Evolutionary conservation across 306 rosid genomes (phyloP), one percentile per base, ranked within the genome.

Genomic region (Sicyos edulis): DNA sequence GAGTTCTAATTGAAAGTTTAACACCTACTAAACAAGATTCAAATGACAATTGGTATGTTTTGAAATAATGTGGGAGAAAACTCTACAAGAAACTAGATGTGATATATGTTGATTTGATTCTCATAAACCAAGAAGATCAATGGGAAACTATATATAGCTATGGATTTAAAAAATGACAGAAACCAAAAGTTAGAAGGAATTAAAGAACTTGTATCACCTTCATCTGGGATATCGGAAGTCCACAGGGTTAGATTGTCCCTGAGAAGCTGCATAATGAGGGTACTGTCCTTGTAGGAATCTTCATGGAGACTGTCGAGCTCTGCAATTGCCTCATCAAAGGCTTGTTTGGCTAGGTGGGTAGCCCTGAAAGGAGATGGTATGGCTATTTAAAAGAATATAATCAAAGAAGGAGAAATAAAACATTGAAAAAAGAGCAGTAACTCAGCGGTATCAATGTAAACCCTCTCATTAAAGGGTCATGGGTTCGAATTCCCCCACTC

Each of bases 181-280:
- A 61, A 1, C 22, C 57, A 6, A 49, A 56, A 17, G 29, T 37
- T 3, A 68, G 22, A 51, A 24, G 52, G 57, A 58, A 4, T 59
- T 13, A 20, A 17, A 29, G 21, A 22, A 37, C 49, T 74, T 1
- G 19, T 74, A 86, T 86, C 93, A 79, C 85, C 91, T 40, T 80
- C 87, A 17, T 86, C 89, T 3, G 86, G 81, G 71, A 81, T 74
- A 77, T 88, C 89, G 9, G 95, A 84, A 54, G 87, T 88, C 95
- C 91, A 88, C 76, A 88, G 64, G 32, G 86, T 81, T 69, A 88
- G 95, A 72, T 88, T 88, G 65, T 88, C 95, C 86, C 87, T 86
- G 59, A 88, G 83, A 70, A 88, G 95, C 79, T 88, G 95, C 87
- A 86, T 81, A 56, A 88, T 86, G 20, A 88, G 87, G 72, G 89